Evolutionary conservation across 371 early-diverging fungal genomes (phyloP).

Genomic region (Lichtheimia ramosa): DNA sequence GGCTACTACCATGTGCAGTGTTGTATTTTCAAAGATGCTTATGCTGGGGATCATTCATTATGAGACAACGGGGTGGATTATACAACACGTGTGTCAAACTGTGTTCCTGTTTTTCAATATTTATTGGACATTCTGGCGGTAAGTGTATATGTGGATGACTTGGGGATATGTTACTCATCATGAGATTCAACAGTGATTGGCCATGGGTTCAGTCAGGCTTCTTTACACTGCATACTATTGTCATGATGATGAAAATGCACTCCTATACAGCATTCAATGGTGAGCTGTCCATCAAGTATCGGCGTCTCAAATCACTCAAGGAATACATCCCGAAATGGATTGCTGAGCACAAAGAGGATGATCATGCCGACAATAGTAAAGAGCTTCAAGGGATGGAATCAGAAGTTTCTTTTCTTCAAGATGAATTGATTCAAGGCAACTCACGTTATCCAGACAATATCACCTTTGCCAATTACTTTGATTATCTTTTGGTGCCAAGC

Average conservation of each 20-base stretch:
- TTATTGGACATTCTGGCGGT: conserved; percentile 69
- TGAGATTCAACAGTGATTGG: conserved; percentile 66
- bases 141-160: conserved; percentile 13
- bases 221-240: conserved; percentile 85
- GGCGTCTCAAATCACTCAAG: conserved; percentile 38
- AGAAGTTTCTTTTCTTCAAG: conserved; percentile 59
- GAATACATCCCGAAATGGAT: conserved; percentile 29
- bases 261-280: conserved; percentile 83
- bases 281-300: conserved; percentile 58
- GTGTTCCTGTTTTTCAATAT: conserved; percentile 64
- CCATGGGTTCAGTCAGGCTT: conserved; percentile 91
- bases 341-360: conserved; percentile 13
- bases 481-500: conserved; percentile 87
- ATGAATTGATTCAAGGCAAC: conserved; percentile 59
- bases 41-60: conserved; percentile 57
- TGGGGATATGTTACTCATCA: conserved; percentile 7
- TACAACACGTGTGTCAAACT: conserved; percentile 76
- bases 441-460: conserved; percentile 81
- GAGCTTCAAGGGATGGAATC: conserved; percentile 24
- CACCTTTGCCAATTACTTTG: conserved; percentile 80
- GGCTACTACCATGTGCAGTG: conserved; percentile 57
- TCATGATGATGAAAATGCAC: conserved; percentile 95
- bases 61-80: conserved; percentile 48
- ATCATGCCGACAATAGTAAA: conserved; percentile 1
- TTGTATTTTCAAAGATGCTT: conserved; percentile 61